These are phyloP conservation scores for Pleomassaria siparia DNA, from an alignment of 2,329 filamentous ascomycete species.

Conservation along the genomic window DNA sequence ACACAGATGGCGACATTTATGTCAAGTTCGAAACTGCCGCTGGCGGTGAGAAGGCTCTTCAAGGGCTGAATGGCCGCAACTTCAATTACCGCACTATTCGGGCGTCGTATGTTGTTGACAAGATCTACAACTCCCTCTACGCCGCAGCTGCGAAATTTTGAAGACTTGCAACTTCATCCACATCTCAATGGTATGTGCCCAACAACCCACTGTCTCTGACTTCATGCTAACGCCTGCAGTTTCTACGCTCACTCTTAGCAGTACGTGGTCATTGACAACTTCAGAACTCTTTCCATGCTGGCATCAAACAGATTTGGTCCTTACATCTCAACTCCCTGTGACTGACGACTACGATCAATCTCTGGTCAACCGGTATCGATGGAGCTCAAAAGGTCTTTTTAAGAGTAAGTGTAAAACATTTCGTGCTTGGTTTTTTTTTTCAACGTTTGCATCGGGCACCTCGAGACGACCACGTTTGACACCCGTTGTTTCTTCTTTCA, in stretches of 20 bases:
- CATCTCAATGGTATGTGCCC: not conserved
- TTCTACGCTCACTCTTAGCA: not conserved
- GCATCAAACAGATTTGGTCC: not conserved
- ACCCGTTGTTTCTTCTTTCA: not conserved
- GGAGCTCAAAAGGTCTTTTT: not conserved
- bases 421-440: not conserved
- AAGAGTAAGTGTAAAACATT: not conserved
- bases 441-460: not conserved
- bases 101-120: constrained; percentile 94
- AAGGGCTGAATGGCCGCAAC: constrained; percentile 93
- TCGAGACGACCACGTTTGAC: not conserved
- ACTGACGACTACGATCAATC: not conserved
- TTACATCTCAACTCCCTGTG: not conserved
- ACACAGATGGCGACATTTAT: constrained; percentile 94
- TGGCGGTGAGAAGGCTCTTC: constrained; percentile 95
- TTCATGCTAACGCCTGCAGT: not conserved
- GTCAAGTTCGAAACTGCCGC: constrained; percentile 96
- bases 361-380: not conserved
- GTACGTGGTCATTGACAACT: not conserved
- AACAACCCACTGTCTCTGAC: not conserved
- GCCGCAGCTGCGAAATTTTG: constrained; percentile 33
- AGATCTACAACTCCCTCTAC: constrained; percentile 94
- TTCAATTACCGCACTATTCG: constrained; percentile 93
- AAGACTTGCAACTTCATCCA: constrained; percentile 1
- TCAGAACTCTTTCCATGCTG: not conserved